Base-by-base conservation (phyloP, 345 rosid genomes). In the Heritiera littoralis region DNA sequence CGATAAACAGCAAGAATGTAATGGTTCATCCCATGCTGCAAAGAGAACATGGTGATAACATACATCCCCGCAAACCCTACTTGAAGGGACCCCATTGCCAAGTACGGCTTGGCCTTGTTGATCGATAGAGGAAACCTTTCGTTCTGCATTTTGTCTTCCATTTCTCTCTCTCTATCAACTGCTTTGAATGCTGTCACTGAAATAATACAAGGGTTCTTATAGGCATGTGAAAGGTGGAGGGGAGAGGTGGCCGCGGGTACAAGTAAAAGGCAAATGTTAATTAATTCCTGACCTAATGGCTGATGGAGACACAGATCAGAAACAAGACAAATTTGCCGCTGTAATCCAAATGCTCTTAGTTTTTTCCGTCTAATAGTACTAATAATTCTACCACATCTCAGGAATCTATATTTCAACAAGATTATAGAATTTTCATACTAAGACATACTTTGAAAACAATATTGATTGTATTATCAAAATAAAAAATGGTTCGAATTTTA, bases 21-120 rank as follows among this genome's bases (percentile, higher is more conserved):
- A 85, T 93, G 97, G 78, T 79, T 95, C 96, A 95, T 88, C 51
- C 99, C 98, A 60, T 81, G 90, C 30, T 91, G 89, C 59, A 95
- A 81, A 73, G 97, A 89, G 28, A 95, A 89, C 91, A 89, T 87
- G 32, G 91, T 77, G 79, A 95, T 84, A n/a, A 95, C 87, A 75
- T 90, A 93, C 97, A 95, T 88, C 77, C 99, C 99, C 0, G 98
- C 89, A 68, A 86, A 95, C 8, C 99, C 99, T 83, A 95, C 90
- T 58, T 93, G 99, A 78, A 95, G 87, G 56, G 86, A 90, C 59
- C 90, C 79, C 83, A 95, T 92, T n/a, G 92, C 91, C 80, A 92
- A 48, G 87, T 89, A 95, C n/a, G 97, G 95, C 49, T 93, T 95
- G 5, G 67, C 74, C 28, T 77, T 88, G 45, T 51, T 8, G 38